These are phyloP conservation scores for Kuraishia hungarica DNA, from an alignment of 805 yeast genomes.

Conservation along the genomic window DNA sequence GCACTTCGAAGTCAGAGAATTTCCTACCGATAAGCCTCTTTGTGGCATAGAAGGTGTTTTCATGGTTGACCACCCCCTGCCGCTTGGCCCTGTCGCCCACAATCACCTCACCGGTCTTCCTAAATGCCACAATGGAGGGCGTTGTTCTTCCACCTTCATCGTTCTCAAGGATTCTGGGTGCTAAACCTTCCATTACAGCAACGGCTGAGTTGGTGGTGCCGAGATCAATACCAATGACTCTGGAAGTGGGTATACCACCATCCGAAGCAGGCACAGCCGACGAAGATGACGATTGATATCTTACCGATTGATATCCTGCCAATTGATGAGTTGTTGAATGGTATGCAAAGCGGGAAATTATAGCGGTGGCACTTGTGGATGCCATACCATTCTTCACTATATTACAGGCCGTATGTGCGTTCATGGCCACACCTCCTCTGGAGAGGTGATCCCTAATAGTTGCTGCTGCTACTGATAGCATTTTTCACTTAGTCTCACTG, in stretches of 20 bases:
- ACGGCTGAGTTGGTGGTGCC: conserved; percentile 91
- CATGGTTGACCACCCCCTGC: conserved; percentile 92
- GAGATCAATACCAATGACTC: conserved; percentile 78
- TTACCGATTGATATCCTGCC: too few relatives aligned
- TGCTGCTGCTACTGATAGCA: not conserved
- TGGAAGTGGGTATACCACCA: not conserved
- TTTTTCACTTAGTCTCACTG: not conserved
- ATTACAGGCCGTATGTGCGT: not conserved
- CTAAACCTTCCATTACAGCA: conserved; percentile 66
- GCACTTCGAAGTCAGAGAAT: conserved; percentile 83
- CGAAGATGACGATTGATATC: not conserved
- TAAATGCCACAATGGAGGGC: conserved; percentile 93
- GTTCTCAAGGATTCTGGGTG: conserved; percentile 74
- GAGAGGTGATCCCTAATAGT: not conserved
- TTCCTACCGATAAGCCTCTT: conserved; percentile 93
- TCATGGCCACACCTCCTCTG: not conserved
- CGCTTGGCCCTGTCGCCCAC: conserved; percentile 96
- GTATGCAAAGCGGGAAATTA: too few relatives aligned
- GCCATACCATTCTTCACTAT: too few relatives aligned
- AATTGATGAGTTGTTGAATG: too few relatives aligned
- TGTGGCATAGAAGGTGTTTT: conserved; percentile 90
- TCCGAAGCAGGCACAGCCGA: not conserved
- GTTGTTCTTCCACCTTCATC: conserved; percentile 74
- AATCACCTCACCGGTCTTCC: conserved; percentile 77
- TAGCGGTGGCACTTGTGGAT: too few relatives aligned